These are phyloP conservation scores for Mycena sanguinolenta DNA, from an alignment of 768 basidiomycete species.

Conservation along the genomic window DNA sequence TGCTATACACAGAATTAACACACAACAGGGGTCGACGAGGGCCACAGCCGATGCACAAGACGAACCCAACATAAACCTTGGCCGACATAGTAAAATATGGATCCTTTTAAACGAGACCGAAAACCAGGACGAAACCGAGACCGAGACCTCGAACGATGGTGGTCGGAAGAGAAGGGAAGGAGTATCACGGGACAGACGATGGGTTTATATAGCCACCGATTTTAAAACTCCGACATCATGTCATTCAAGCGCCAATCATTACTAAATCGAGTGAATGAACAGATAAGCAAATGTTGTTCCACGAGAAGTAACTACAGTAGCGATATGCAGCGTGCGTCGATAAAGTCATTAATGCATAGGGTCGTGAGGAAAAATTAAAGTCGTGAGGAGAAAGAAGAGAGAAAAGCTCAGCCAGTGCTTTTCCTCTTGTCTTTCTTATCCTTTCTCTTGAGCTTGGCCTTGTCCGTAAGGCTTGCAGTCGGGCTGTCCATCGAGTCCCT, in stretches of 20 bases:
- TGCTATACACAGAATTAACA: conserved; percentile 71
- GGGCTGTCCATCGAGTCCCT: conserved; percentile 68
- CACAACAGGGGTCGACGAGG: conserved; percentile 61
- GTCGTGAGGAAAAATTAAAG: conserved; percentile 42
- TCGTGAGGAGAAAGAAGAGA: conserved; percentile 34
- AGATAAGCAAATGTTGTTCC: conserved; percentile 4
- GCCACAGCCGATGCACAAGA: conserved; percentile 70
- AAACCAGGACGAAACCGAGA: conserved; percentile 67
- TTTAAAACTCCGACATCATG: conserved; percentile 64
- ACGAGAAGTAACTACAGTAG: conserved; percentile 15
- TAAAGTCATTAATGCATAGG: conserved; percentile 32
- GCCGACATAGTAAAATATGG: conserved; percentile 77
- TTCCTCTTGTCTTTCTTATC: conserved; percentile 68
- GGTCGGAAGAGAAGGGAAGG: conserved; percentile 61
- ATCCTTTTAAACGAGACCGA: conserved; percentile 63
- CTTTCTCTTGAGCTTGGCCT: conserved; percentile 68
- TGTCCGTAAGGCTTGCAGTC: conserved; percentile 65
- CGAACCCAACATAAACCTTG: conserved; percentile 96
- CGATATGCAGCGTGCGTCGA: conserved; percentile 24
- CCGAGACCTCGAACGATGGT: conserved; percentile 65
- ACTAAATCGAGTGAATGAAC: not conserved
- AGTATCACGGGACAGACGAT: conserved; percentile 44
- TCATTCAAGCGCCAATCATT: not conserved
- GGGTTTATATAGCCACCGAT: conserved; percentile 55
- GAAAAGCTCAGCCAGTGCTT: conserved; percentile 44